Evolutionary conservation across 805 yeast genomes (phyloP).

Genomic region (Wickerhamomyces tratensis): DNA sequence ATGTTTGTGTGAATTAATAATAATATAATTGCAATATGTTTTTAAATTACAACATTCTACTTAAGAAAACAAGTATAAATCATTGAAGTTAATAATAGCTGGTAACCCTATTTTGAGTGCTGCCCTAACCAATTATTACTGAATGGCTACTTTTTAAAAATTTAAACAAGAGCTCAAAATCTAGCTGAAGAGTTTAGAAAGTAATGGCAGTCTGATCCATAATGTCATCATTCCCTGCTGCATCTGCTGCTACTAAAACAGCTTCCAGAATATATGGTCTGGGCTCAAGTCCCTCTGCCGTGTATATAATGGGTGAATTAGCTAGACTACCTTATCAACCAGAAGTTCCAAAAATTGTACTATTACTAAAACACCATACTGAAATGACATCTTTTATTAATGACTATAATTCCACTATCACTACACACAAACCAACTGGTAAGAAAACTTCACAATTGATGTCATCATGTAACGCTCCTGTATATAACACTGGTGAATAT

Average conservation of each 20-base stretch:
- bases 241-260: background rate
- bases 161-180: too few species aligned
- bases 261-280: background rate
- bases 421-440: slow-evolving; percentile 1
- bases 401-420: slow-evolving; percentile 28
- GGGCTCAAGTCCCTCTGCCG: slow-evolving; percentile 25
- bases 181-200: too few species aligned
- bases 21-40: too few species aligned
- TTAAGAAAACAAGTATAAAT: too few species aligned
- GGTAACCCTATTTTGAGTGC: too few species aligned
- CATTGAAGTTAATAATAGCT: too few species aligned
- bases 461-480: slow-evolving; percentile 23
- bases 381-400: slow-evolving; percentile 30
- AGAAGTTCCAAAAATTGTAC: slow-evolving; percentile 27
- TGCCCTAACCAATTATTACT: too few species aligned
- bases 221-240: background rate
- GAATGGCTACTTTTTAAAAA: too few species aligned
- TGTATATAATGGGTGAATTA: slow-evolving; percentile 24
- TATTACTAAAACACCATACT: slow-evolving; percentile 32
- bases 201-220: background rate
- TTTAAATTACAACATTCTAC: too few species aligned
- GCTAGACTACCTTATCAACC: slow-evolving; percentile 28
- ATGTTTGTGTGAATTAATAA: too few species aligned
- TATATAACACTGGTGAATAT: slow-evolving; percentile 18
- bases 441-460: slow-evolving; percentile 13